Evolutionary conservation across 352 stramenopile species (phyloP).

Genomic region (Globisporangium camurandrum): DNA sequence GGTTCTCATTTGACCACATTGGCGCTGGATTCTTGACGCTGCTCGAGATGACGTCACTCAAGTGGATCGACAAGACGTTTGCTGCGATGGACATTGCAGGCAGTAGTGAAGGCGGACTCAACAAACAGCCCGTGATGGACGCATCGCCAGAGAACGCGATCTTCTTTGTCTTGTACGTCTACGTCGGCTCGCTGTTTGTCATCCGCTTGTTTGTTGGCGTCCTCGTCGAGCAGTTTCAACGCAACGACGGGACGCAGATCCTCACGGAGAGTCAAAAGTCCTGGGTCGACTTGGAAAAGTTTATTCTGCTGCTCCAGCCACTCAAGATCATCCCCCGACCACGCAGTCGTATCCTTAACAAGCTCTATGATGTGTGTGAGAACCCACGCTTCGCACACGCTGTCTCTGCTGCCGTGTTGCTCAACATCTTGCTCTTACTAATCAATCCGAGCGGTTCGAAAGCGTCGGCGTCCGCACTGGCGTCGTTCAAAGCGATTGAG

Average conservation of each 20-base stretch:
- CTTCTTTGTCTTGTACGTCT: slow-evolving; percentile 75
- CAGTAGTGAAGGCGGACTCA: no score
- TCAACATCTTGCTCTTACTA: slow-evolving; percentile 64
- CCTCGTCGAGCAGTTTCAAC: slow-evolving; percentile 77
- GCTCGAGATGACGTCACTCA: slow-evolving; percentile 75
- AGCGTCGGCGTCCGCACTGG: slow-evolving; percentile 12
- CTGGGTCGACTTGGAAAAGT: slow-evolving; percentile 78
- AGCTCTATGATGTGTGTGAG: slow-evolving; percentile 51
- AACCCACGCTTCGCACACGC: slow-evolving; percentile 45
- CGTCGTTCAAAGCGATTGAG: slow-evolving; percentile 53
- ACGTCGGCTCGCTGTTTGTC: slow-evolving; percentile 69
- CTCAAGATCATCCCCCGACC: slow-evolving; percentile 48
- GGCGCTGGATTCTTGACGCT: slow-evolving; percentile 53
- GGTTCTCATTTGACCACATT: slow-evolving; percentile 78
- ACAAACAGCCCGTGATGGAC: slow-evolving; percentile 43
- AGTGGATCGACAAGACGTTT: slow-evolving; percentile 77
- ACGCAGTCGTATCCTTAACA: slow-evolving; percentile 14
- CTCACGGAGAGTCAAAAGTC: slow-evolving; percentile 71
- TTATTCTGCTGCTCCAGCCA: slow-evolving; percentile 62
- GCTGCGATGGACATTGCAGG: slow-evolving; percentile 67
- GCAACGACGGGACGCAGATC: slow-evolving; percentile 77
- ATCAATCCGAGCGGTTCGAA: slow-evolving; percentile 51
- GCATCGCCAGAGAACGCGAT: slow-evolving; percentile 32
- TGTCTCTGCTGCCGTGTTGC: slow-evolving; percentile 52
- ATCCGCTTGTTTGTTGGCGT: slow-evolving; percentile 76